Percentiles rank a stretch among this genome's conserved stretches.
Evolutionary conservation across 2,329 filamentous ascomycete genomes (phyloP).

Genomic region (Apiospora sp.): DNA sequence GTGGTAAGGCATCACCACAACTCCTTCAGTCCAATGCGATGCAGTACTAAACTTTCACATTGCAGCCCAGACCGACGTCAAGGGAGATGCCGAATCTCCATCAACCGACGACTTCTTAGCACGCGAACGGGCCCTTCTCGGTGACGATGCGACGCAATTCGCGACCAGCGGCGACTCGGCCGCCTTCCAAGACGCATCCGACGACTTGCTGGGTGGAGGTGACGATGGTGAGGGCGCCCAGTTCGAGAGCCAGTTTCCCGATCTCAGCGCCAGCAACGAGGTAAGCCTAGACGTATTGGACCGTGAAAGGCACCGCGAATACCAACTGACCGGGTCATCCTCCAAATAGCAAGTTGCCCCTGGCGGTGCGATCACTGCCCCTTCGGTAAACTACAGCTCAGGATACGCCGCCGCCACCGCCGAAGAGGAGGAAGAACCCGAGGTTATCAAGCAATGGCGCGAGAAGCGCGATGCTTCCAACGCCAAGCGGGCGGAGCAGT

Average conservation of each 20-base stretch:
- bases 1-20: conserved; percentile 54
- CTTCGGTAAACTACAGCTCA: conserved; percentile 68
- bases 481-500: conserved; percentile 84
- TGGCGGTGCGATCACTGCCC: conserved; percentile 77
- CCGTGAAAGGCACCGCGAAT: background rate
- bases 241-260: conserved; percentile 92
- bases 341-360: conserved; percentile 71
- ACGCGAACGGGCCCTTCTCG: conserved; percentile 87
- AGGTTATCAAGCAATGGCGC: conserved; percentile 91
- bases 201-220: conserved; percentile 76
- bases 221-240: conserved; percentile 56
- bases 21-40: conserved; percentile 11
- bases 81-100: conserved; percentile 60
- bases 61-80: conserved; percentile 73
- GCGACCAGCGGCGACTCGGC: conserved; percentile 76
- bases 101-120: conserved; percentile 86
- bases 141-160: conserved; percentile 94
- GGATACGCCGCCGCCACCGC: conserved; percentile 63
- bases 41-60: conserved; percentile 19
- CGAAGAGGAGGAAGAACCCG: conserved; percentile 80
- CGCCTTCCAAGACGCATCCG: conserved; percentile 68
- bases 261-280: conserved; percentile 73
- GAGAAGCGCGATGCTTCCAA: conserved; percentile 86
- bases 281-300: conserved; percentile 52
- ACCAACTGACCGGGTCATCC: conserved; percentile 30